Conservation (phyloP, 495 filamentous ascomycete species). For the Pseudoneurospora amorphoporcata region DNA sequence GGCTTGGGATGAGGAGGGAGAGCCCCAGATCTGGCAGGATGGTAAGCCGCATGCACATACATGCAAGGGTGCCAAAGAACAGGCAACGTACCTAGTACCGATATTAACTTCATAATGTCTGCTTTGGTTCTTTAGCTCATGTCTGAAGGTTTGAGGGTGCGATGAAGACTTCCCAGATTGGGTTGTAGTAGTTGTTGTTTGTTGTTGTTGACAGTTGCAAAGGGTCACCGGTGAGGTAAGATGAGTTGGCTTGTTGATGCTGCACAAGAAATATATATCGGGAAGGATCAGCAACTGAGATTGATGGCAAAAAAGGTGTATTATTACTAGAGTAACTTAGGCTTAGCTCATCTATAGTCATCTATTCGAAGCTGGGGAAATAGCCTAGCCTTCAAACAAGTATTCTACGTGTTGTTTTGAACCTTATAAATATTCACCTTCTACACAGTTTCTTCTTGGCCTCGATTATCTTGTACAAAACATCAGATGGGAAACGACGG, state of each 20-base stretch:
- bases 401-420: too few species aligned
- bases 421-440: background rate
- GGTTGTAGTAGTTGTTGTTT: background rate
- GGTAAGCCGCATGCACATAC: background rate
- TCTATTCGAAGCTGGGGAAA: background rate
- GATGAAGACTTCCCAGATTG: background rate
- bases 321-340: too few species aligned
- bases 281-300: background rate
- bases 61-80: background rate
- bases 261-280: background rate
- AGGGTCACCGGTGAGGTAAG: background rate
- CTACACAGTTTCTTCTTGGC: background rate
- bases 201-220: background rate
- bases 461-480: background rate
- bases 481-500: background rate
- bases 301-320: too few species aligned
- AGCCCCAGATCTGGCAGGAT: constrained; percentile 38
- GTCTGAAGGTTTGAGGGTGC: background rate
- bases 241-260: background rate
- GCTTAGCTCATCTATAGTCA: too few species aligned
- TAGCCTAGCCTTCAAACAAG: background rate
- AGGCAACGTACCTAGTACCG: background rate
- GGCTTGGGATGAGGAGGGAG: constrained; percentile 46
- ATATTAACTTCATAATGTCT: background rate
- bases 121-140: background rate